Base-by-base conservation (phyloP, 345 rosid genomes). In the Eucalyptus erythrocorys region DNA sequence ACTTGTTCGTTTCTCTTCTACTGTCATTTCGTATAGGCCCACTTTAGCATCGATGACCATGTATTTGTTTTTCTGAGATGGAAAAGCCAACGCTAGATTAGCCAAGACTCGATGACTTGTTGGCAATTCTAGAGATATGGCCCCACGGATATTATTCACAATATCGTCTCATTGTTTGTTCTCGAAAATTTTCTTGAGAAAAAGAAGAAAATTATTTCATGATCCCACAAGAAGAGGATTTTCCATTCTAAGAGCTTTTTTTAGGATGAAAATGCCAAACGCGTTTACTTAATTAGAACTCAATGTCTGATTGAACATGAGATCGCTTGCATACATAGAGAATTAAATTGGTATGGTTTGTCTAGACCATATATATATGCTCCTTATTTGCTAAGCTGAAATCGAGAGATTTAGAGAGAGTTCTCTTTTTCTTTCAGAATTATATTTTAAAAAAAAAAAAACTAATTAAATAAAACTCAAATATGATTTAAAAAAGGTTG, bases 401-500 rank as follows among this genome's bases (percentile, higher is more conserved):
- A 64, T 13, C 1, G 9, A 14, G 19, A 13, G 21, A 64, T 30
- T 64, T 14, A n/a, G n/a, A n/a, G 76, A n/a, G 76, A 15, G 37
- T 64, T n/a, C 3, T n/a, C 3, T 5, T n/a, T 14, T 30, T 61
- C 17, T n/a, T 13, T 13, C 1, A 5, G 0, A 59, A 15, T 32
- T 59, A 30, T 59, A 13, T 27, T 50, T 17, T 17, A 6, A 16
- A 27, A 3, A 59, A 27, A 59, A 26, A 1, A 12, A 57, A 13
- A 49, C 5, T 2, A 27, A 12, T 10, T 57, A 27, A 59, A 27
- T 27, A 59, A 59, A 59, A 27, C 1, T 59, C 37, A 64, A 64
- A n/a, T 30, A 4, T 13, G 4, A 61, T 30, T 27, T 27, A 0
- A 30, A 13, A 61, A 30, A 30, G 34, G 68, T 8, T 0, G 0